phyloP scores from a whole-genome alignment of 257 asterid genomes.

The Striga asiatica region DNA sequence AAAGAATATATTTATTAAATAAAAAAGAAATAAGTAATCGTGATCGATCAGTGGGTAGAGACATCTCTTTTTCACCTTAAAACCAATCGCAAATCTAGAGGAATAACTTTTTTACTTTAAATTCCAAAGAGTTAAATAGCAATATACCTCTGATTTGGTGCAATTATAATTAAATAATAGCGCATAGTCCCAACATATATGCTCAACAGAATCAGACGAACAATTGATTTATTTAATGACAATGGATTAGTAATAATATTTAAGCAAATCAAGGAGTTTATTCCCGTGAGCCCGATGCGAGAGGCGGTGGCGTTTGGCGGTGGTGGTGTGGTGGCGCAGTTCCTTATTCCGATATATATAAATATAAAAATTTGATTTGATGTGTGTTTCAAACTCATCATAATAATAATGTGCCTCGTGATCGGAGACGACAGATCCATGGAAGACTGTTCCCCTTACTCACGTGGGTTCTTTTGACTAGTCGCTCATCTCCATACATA shows the following conservation, averaged over 20 bases:
- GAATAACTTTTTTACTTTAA: neutral
- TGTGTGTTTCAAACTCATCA: no score
- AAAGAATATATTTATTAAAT: no score
- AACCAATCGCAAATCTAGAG: neutral
- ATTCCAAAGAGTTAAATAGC: neutral
- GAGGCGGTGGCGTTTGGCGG: neutral
- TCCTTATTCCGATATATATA: neutral
- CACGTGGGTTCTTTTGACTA: neutral
- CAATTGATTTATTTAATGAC: no score
- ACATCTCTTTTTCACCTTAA: neutral
- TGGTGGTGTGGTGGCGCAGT: neutral
- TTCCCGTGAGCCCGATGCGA: neutral
- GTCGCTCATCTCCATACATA: no score
- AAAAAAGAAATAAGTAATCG: no score
- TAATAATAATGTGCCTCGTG: neutral
- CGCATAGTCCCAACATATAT: neutral
- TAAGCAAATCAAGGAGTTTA: neutral
- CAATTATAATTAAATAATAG: neutral
- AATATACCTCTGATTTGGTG: neutral
- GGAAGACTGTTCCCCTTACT: neutral
- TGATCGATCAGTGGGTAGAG: neutral
- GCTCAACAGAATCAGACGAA: neutral
- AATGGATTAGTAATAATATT: no score
- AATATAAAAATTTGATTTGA: neutral
- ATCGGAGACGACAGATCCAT: slow-evolving; percentile 2